Evolutionary conservation across 495 filamentous ascomycete species (phyloP).

Genomic region (Aspergillus sparsus): DNA sequence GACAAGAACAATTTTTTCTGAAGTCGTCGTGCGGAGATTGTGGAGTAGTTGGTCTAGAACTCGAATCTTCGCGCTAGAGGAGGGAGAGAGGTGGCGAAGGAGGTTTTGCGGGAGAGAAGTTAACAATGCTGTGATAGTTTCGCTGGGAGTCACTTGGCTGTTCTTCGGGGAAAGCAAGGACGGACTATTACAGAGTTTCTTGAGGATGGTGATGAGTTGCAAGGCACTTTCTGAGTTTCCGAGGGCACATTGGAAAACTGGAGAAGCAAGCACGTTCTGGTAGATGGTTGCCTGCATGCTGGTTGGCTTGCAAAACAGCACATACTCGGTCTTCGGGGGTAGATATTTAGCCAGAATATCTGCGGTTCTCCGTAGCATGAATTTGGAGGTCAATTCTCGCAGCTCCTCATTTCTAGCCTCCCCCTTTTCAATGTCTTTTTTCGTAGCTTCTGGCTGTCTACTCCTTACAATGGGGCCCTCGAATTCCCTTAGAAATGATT

Average conservation of each 20-base stretch:
- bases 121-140: slow-evolving; percentile 53
- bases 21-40: slow-evolving; percentile 58
- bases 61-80: slow-evolving; percentile 68
- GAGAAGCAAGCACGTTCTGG: slow-evolving; percentile 67
- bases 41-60: slow-evolving; percentile 70
- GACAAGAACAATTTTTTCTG: slow-evolving; percentile 78
- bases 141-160: slow-evolving; percentile 35
- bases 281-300: slow-evolving; percentile 68
- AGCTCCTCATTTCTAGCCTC: slow-evolving; percentile 69
- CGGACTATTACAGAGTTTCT: slow-evolving; percentile 82
- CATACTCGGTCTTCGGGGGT: slow-evolving; percentile 76
- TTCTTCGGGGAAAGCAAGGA: slow-evolving; percentile 58
- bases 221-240: slow-evolving; percentile 69
- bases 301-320: slow-evolving; percentile 75
- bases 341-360: slow-evolving; percentile 73
- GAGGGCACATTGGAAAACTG: slow-evolving; percentile 63
- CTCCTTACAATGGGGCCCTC: slow-evolving; percentile 72
- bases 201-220: slow-evolving; percentile 75
- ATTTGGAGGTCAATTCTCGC: slow-evolving; percentile 63
- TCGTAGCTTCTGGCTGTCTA: slow-evolving; percentile 67
- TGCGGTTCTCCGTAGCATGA: slow-evolving; percentile 77
- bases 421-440: slow-evolving; percentile 72
- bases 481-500: slow-evolving; percentile 71
- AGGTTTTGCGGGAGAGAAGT: slow-evolving; percentile 59
- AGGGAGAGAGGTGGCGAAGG: slow-evolving; percentile 56